Conservation (phyloP, 257 asterid species). For the Penstemon newberryi region DNA sequence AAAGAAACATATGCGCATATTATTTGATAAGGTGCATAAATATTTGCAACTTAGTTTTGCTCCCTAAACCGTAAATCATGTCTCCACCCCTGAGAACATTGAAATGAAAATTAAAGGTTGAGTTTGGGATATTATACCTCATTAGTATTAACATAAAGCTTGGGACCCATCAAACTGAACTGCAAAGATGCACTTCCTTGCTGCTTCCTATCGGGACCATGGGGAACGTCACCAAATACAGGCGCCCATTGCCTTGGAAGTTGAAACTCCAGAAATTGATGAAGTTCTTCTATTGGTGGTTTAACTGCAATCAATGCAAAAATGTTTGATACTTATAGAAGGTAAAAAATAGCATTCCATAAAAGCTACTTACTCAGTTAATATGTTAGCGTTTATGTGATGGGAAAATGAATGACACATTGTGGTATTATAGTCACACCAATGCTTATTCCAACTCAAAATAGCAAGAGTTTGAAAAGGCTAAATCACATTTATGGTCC, state of each 20-base stretch:
- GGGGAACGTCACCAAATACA: slow-evolving; percentile 70
- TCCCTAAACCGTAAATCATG: too few species aligned
- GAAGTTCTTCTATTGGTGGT: slow-evolving; percentile 78
- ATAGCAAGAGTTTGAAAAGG: too few species aligned
- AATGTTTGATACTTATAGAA: not conserved
- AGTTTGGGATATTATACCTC: slow-evolving; percentile 38
- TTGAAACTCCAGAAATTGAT: slow-evolving; percentile 76
- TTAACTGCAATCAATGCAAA: slow-evolving; percentile 52
- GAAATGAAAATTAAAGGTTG: not conserved
- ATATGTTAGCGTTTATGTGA: slow-evolving; percentile 7
- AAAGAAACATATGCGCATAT: too few species aligned
- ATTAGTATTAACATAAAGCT: slow-evolving; percentile 65
- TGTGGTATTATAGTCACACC: not conserved
- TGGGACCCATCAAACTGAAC: slow-evolving; percentile 89
- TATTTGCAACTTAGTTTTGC: too few species aligned
- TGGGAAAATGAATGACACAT: slow-evolving; percentile 12
- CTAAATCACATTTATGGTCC: too few species aligned
- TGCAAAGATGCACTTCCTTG: slow-evolving; percentile 65
- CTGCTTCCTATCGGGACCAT: slow-evolving; percentile 73
- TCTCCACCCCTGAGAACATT: too few species aligned
- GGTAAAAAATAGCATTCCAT: slow-evolving; percentile 7
- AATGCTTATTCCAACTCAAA: slow-evolving; percentile 6
- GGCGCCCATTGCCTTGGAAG: slow-evolving; percentile 88
- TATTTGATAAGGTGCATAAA: too few species aligned
- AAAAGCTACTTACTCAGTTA: slow-evolving; percentile 8